Percentiles rank a stretch among this genome's conserved stretches.
Evolutionary conservation across 495 filamentous ascomycete genomes (phyloP).

Genomic region (Penicillium flavigenum): DNA sequence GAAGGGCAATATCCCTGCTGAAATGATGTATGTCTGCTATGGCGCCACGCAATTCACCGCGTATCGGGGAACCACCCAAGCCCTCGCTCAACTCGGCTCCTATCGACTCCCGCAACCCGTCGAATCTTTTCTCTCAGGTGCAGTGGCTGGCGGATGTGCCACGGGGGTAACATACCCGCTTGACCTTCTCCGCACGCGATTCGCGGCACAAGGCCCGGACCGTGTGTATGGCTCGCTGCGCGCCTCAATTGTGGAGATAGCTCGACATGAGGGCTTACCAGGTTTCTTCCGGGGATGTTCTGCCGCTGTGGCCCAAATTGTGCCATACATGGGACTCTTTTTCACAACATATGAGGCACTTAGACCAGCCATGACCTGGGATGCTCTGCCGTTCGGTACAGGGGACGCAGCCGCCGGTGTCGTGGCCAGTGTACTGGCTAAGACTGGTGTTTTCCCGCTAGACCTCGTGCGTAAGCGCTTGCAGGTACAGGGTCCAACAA

Average conservation of each 20-base stretch:
- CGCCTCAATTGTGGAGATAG: slow-evolving; percentile 68
- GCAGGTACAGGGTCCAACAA: slow-evolving; percentile 91
- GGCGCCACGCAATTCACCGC: slow-evolving; percentile 83
- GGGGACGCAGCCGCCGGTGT: slow-evolving; percentile 81
- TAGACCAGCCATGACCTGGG: slow-evolving; percentile 52
- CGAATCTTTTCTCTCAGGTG: slow-evolving; percentile 78
- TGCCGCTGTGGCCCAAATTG: slow-evolving; percentile 79
- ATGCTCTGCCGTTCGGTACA: slow-evolving; percentile 65
- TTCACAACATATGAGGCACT: slow-evolving; percentile 84
- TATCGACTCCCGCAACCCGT: slow-evolving; percentile 54
- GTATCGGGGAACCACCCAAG: slow-evolving; percentile 71
- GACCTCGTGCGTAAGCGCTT: slow-evolving; percentile 90
- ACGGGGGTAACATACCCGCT: slow-evolving; percentile 88
- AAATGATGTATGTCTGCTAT: slow-evolving; percentile 89
- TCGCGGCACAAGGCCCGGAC: slow-evolving; percentile 90
- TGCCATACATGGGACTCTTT: slow-evolving; percentile 96
- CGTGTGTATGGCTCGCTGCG: slow-evolving; percentile 70
- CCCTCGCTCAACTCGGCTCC: slow-evolving; percentile 54
- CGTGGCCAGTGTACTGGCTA: slow-evolving; percentile 73
- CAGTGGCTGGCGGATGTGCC: slow-evolving; percentile 72
- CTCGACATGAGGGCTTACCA: slow-evolving; percentile 63
- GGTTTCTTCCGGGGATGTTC: slow-evolving; percentile 87
- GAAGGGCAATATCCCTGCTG: slow-evolving; percentile 97
- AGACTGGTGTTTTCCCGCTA: slow-evolving; percentile 90
- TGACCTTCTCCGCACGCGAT: slow-evolving; percentile 89